Conservation (phyloP, 75 land plant species). For the Pinus tabuliformis region DNA sequence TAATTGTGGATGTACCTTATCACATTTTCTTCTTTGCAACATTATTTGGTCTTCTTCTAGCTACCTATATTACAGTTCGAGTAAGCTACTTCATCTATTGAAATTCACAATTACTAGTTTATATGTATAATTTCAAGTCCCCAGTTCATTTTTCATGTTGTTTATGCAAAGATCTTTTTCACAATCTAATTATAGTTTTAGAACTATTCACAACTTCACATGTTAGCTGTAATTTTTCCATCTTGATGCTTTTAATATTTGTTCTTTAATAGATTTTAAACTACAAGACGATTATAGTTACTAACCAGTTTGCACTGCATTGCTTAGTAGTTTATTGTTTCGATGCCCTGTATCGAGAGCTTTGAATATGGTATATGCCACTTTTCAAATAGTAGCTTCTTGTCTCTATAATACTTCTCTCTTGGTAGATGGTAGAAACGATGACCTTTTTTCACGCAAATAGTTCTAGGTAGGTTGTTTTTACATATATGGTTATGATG, state of each 20-base stretch:
- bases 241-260: neutral
- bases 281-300: neutral
- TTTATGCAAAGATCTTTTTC: no score
- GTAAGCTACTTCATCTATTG: constrained; percentile 27
- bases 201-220: neutral
- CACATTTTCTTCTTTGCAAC: constrained; percentile 79
- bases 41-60: constrained; percentile 79
- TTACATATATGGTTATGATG: neutral
- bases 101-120: neutral
- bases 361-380: neutral
- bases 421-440: no score
- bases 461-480: neutral
- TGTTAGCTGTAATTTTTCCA: neutral
- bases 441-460: neutral
- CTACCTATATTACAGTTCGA: constrained; percentile 81
- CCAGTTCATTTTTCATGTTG: no score
- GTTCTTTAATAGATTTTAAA: neutral
- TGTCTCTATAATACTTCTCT: neutral
- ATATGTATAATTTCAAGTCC: neutral
- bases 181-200: no score
- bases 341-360: neutral
- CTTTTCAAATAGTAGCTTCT: neutral
- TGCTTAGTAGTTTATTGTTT: no score
- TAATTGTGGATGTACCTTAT: constrained; percentile 92
- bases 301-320: neutral